Percentiles rank a stretch among this genome's conserved stretches.
Evolutionary conservation across 2,329 filamentous ascomycete species (phyloP).

Genomic region (Fusarium falciforme): DNA sequence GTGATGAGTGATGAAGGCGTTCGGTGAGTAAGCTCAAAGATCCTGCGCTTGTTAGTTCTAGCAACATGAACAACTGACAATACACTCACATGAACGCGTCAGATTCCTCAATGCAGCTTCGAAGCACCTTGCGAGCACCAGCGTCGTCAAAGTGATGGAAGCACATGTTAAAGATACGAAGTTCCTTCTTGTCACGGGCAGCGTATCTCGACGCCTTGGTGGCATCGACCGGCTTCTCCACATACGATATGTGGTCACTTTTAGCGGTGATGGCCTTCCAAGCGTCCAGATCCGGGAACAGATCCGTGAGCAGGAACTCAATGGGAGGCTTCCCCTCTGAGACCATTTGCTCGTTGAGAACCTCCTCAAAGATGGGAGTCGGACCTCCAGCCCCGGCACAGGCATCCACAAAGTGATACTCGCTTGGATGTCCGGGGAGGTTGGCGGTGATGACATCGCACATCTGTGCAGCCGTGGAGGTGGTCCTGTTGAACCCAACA

Average conservation of each 20-base stretch:
- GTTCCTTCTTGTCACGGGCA: slow-evolving; percentile 32
- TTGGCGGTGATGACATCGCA: slow-evolving; percentile 35
- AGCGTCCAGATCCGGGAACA: slow-evolving; percentile 35
- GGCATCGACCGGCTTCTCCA: slow-evolving; percentile 34
- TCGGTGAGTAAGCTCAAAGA: slow-evolving; percentile 38
- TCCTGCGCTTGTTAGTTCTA: slow-evolving; percentile 11
- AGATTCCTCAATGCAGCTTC: slow-evolving; percentile 34
- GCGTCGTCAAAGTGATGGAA: slow-evolving; percentile 40
- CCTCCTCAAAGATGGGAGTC: slow-evolving; percentile 35
- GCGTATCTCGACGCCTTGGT: slow-evolving; percentile 30
- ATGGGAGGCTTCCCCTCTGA: slow-evolving; percentile 28
- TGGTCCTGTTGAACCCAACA: slow-evolving; percentile 35
- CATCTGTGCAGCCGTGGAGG: slow-evolving; percentile 29
- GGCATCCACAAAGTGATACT: slow-evolving; percentile 37
- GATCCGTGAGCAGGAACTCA: slow-evolving; percentile 34
- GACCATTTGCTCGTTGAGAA: slow-evolving; percentile 32
- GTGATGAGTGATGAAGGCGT: slow-evolving; percentile 35
- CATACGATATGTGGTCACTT: slow-evolving; percentile 34
- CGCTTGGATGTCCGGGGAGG: slow-evolving; percentile 31
- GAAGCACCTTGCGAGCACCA: slow-evolving; percentile 35
- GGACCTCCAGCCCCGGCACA: slow-evolving; percentile 36
- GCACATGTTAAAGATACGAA: slow-evolving; percentile 40
- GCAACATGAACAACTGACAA: neutral
- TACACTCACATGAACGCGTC: slow-evolving; percentile 34
- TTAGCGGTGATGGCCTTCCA: slow-evolving; percentile 35